phyloP scores from a whole-genome alignment of 2,329 filamentous ascomycete genomes.

The Cytospora piceae region DNA sequence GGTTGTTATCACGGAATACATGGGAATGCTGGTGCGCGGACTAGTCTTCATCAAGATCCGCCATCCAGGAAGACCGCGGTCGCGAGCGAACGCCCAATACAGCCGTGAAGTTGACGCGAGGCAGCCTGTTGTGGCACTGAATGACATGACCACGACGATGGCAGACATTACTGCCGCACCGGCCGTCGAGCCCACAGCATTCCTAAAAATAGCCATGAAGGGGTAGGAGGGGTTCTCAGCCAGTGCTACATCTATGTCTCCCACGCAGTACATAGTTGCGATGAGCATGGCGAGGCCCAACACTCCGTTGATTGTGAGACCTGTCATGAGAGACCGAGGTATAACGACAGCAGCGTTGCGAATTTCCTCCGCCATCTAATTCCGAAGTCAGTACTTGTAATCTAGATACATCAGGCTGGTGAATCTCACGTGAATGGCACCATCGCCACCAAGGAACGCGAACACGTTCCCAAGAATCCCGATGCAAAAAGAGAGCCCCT shows the following conservation, averaged over 20 bases:
- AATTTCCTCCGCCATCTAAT: slow-evolving; percentile 51
- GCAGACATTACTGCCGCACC: slow-evolving; percentile 32
- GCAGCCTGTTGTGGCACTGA: slow-evolving; percentile 33
- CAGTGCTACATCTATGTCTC: slow-evolving; percentile 44
- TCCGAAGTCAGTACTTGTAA: not conserved
- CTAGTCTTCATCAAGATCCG: slow-evolving; percentile 11
- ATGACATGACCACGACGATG: slow-evolving; percentile 32
- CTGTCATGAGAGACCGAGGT: slow-evolving; percentile 54
- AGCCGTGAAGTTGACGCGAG: slow-evolving; percentile 35
- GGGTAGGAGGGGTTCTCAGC: slow-evolving; percentile 35
- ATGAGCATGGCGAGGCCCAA: slow-evolving; percentile 62
- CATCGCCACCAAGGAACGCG: slow-evolving; percentile 8
- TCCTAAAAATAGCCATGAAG: slow-evolving; percentile 36
- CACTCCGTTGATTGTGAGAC: slow-evolving; percentile 53
- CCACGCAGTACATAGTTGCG: slow-evolving; percentile 57
- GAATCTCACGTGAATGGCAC: slow-evolving; percentile 11
- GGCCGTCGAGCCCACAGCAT: slow-evolving; percentile 32
- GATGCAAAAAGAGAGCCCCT: slow-evolving; percentile 42
- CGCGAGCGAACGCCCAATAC: slow-evolving; percentile 37
- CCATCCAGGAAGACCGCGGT: slow-evolving; percentile 33
- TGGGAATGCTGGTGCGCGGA: slow-evolving; percentile 30
- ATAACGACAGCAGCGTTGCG: slow-evolving; percentile 53
- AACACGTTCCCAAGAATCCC: slow-evolving; percentile 13
- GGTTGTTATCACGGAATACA: slow-evolving; percentile 33
- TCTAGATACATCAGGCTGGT: rapidly evolving